Evolutionary conservation across 768 basidiomycete genomes (phyloP), one percentile per base, ranked within the genome.

Genomic region (Rhodotorula taiwanensis): DNA sequence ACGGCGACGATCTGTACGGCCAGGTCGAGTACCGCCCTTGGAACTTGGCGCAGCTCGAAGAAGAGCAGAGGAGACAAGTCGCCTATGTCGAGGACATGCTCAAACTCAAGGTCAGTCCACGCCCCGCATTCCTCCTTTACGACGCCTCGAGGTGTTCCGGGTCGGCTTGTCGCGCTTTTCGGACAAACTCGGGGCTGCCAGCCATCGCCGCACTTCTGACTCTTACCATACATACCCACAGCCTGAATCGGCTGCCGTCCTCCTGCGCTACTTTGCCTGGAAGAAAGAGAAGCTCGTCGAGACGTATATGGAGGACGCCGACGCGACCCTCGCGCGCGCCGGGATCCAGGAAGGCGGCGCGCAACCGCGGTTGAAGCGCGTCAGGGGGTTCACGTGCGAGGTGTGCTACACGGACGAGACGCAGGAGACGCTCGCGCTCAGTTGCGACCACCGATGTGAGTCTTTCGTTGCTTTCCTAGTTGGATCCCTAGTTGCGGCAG

Each of bases 281-380:
- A 98, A 98, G 80, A 89, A 89, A 74, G 95, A 99, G 75, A 85
- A 86, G 59, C 82, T 99, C 27, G 89, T 91, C 70, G 94, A 98
- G 68, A 47, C 60, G 20, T 98, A 89, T 77, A 95, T 95, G 91
- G 94, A 97, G 71, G 88, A 90, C 63, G 83, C 89, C 1, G 79
- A 83, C 25, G 77, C 78, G 13, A 82, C 92, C 21, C 82, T 86
- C 33, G 80, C 83, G 31, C 82, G 83, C 11, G 90, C 93, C 1
- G 95, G 94, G 6, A 80, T 87, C 58, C 70, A 72, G 72, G 73
- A 73, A 73, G 68, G 51, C 65, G 66, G 48, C 65, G 55, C 71
- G 69, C 73, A 53, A 49, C 50, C 61, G 66, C 73, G 60, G 71
- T 72, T 41, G 73, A 77, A 65, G 71, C 73, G 25, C 79, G 81